Percentiles rank a stretch among this genome's conserved stretches.
phyloP scores from a whole-genome alignment of 192 early-diverging fungal species.

The Coemansia sp. region DNA sequence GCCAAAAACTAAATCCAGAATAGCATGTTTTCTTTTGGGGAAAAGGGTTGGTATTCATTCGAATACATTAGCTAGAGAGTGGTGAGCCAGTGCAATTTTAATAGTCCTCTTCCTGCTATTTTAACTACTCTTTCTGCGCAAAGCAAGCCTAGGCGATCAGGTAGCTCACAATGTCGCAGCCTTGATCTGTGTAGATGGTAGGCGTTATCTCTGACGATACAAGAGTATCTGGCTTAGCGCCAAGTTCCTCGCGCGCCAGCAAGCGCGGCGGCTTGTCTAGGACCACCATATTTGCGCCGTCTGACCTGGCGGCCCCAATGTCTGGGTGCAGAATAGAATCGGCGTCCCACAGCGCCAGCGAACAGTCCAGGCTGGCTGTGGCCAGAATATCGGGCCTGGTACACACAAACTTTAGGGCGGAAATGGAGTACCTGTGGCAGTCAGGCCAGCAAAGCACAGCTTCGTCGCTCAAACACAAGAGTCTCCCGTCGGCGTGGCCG shows the following conservation, averaged over 20 bases:
- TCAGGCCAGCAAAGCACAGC: constrained; percentile 9
- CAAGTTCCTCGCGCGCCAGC: constrained; percentile 1
- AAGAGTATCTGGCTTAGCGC: constrained; percentile 28
- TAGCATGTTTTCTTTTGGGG: background rate
- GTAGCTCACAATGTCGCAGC: constrained; percentile 9
- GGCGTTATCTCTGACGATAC: constrained; percentile 9
- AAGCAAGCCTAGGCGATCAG: background rate
- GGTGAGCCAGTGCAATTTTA: too few relatives aligned
- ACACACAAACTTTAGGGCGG: constrained; percentile 38
- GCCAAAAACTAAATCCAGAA: constrained; percentile 57
- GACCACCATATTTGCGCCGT: background rate
- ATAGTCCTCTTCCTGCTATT: too few relatives aligned
- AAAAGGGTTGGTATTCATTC: too few relatives aligned
- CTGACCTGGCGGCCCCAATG: background rate
- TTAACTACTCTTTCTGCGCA: too few relatives aligned
- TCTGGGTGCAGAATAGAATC: constrained; percentile 11
- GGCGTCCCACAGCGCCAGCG: constrained; percentile 27
- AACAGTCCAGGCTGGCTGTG: constrained; percentile 39
- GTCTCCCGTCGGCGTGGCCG: constrained; percentile 46
- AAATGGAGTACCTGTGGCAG: constrained; percentile 42
- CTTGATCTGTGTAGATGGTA: constrained; percentile 22
- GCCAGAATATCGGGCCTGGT: constrained; percentile 24
- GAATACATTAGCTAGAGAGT: too few relatives aligned
- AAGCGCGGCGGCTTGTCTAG: background rate
- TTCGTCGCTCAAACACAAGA: constrained; percentile 24